phyloP scores from a whole-genome alignment of 352 stramenopile species.

The Phytophthora crassamura region DNA sequence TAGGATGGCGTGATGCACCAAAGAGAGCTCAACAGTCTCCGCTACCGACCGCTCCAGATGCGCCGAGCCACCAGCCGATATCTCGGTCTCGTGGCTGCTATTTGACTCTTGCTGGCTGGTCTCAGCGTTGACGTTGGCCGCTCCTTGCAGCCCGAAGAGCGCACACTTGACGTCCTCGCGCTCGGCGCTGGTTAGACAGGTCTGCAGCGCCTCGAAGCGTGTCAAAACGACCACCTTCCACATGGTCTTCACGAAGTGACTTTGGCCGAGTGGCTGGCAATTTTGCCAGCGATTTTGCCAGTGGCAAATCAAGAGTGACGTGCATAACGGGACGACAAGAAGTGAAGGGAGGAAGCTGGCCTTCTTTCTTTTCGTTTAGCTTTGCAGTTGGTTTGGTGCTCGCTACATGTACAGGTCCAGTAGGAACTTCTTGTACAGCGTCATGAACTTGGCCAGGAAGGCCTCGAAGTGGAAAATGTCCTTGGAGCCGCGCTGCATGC shows the following conservation, averaged over 20 bases:
- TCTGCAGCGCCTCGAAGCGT: constrained; percentile 49
- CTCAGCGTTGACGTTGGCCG: constrained; percentile 11
- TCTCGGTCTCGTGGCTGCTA: constrained; percentile 3
- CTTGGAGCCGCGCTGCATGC: constrained; percentile 95
- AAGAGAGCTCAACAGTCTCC: not conserved
- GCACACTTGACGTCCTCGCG: constrained; percentile 32
- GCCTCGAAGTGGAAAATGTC: constrained; percentile 99
- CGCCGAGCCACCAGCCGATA: constrained; percentile 17
- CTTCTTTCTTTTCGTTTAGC: constrained; percentile 15
- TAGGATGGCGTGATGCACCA: not conserved
- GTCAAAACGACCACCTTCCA: constrained; percentile 48
- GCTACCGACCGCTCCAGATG: constrained; percentile 67
- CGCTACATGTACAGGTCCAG: constrained; percentile 92
- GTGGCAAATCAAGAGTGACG: not conserved
- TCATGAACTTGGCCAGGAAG: constrained; percentile 99
- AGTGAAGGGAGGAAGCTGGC: not conserved
- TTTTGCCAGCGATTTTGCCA: not conserved
- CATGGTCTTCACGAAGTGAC: constrained; percentile 18
- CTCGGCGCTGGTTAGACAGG: constrained; percentile 39
- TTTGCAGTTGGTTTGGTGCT: not conserved
- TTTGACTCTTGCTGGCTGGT: not conserved
- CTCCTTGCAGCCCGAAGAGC: constrained; percentile 24
- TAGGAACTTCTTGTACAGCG: constrained; percentile 99
- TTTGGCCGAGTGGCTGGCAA: constrained; percentile 25
- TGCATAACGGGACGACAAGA: constrained; percentile 17